phyloP scores from a whole-genome alignment of 352 stramenopile genomes.

The Pythium aquatile region DNA sequence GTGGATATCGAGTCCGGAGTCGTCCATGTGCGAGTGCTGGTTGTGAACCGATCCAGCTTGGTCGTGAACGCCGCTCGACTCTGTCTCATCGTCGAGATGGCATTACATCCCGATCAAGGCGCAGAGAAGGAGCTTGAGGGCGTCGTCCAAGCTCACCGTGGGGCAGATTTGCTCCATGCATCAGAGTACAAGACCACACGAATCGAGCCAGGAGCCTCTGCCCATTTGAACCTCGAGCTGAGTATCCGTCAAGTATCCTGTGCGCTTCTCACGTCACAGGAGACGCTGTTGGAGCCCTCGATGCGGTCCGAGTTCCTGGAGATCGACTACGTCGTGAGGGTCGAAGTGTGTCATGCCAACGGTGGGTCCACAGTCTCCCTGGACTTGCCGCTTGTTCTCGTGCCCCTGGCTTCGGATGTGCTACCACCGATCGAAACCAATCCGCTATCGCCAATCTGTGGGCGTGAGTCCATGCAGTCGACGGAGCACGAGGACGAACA shows the following conservation, averaged over 20 bases:
- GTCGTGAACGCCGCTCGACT: not conserved
- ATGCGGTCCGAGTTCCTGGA: conserved; percentile 4
- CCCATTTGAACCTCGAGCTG: conserved; percentile 6
- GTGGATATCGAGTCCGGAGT: conserved; percentile 7
- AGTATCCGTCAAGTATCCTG: not conserved
- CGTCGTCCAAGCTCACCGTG: not conserved
- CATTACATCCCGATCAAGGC: not conserved
- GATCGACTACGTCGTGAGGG: conserved; percentile 3
- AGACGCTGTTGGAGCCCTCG: not conserved
- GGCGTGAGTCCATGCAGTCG: conserved; percentile 1
- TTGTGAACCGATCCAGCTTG: not conserved
- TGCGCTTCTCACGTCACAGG: not conserved
- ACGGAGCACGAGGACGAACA: conserved; percentile 4
- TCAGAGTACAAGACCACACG: not conserved
- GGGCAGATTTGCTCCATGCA: not conserved
- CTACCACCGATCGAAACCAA: conserved; percentile 5
- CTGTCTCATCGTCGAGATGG: conserved; percentile 1
- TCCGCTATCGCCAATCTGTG: not conserved
- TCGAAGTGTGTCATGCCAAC: conserved; percentile 9
- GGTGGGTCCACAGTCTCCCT: conserved; percentile 9
- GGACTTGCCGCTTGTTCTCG: conserved; percentile 10
- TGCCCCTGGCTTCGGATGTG: not conserved
- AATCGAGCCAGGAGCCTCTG: not conserved
- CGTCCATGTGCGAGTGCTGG: conserved; percentile 3
- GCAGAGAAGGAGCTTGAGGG: not conserved